Conservation (phyloP, 2,329 filamentous ascomycete genomes). For the Geosmithia morbida region DNA sequence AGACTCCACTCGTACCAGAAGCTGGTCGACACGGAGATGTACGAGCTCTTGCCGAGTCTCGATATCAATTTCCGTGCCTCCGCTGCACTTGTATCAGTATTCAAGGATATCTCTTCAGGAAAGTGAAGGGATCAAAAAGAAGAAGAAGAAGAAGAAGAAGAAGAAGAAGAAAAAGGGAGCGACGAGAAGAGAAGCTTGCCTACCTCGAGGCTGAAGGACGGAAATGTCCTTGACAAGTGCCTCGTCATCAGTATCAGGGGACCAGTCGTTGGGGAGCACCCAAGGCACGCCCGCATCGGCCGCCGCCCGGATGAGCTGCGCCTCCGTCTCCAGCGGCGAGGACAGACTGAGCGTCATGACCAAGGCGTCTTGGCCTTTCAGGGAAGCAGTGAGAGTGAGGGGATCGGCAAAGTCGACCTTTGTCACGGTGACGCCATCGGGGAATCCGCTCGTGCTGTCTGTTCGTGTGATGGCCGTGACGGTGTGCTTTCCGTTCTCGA, state of each 20-base stretch:
- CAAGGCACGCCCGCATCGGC: constrained; percentile 33
- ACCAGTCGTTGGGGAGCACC: constrained; percentile 33
- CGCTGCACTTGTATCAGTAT: not conserved
- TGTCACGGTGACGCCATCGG: constrained; percentile 23
- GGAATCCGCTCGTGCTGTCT: constrained; percentile 28
- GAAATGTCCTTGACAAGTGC: constrained; percentile 5
- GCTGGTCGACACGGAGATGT: constrained; percentile 22
- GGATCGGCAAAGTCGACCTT: constrained; percentile 27
- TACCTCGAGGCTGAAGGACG: constrained; percentile 10
- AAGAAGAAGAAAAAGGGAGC: too few species aligned
- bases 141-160: too few species aligned
- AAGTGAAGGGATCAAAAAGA: too few species aligned
- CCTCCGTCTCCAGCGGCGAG: constrained; percentile 25
- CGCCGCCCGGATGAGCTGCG: constrained; percentile 31
- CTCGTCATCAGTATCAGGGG: constrained; percentile 14
- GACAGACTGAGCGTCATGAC: constrained; percentile 30
- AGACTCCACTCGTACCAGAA: constrained; percentile 41
- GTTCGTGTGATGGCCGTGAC: constrained; percentile 37
- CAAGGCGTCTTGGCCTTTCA: constrained; percentile 36
- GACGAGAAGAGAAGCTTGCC: constrained; percentile 2
- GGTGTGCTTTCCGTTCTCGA: constrained; percentile 32
- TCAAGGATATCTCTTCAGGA: too few species aligned
- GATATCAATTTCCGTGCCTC: not conserved
- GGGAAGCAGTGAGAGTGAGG: constrained; percentile 26
- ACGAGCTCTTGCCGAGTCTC: constrained; percentile 10